Percentiles rank a stretch among this genome's conserved stretches.
Conservation (phyloP, 2,329 filamentous ascomycete genomes). For the Botryotinia calthae region DNA sequence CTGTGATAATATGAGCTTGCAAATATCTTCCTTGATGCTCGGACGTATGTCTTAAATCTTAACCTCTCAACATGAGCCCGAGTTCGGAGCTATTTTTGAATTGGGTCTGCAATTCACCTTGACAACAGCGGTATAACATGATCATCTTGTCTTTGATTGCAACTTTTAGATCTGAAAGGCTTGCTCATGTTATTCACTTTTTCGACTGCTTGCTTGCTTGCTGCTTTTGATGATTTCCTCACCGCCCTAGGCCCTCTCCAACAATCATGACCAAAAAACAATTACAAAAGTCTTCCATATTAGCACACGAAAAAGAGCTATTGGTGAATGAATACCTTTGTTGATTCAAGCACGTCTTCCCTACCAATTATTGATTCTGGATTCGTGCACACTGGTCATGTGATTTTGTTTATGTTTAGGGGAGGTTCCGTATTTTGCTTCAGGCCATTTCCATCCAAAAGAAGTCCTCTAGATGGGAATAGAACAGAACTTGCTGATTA, state of each 20-base stretch:
- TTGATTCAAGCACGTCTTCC: neutral
- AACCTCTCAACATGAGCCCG: neutral
- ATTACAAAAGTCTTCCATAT: neutral
- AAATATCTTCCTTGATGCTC: neutral
- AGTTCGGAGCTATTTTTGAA: neutral
- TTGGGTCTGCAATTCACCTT: neutral
- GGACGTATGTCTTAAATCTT: neutral
- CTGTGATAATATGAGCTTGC: neutral
- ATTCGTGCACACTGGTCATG: neutral
- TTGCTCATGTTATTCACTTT: neutral
- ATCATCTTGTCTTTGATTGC: neutral
- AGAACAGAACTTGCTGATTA: fast-evolving
- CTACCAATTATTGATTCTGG: neutral
- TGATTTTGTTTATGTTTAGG: neutral
- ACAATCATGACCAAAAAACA: neutral
- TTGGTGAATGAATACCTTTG: neutral
- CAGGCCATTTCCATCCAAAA: neutral
- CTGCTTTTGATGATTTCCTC: neutral
- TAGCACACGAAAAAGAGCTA: no score
- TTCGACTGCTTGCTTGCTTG: neutral
- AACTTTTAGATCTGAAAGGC: neutral
- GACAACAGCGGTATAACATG: neutral
- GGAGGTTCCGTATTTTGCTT: neutral
- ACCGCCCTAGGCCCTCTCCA: neutral
- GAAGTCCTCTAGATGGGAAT: neutral